Conservation (phyloP, 805 yeast genomes). For the Starmerella cellae region DNA sequence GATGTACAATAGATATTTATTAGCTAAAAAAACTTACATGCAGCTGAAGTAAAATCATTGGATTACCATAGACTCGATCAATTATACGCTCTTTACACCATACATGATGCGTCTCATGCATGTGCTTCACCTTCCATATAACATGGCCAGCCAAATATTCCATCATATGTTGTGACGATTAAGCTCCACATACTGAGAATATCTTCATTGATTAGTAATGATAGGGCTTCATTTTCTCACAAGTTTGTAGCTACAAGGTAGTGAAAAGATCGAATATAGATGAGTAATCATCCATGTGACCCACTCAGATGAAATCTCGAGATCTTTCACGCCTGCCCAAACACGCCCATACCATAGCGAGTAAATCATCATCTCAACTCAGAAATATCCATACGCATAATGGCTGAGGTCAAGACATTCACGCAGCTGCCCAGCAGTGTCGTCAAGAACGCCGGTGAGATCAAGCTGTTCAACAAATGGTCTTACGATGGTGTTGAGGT, state of each 20-base stretch:
- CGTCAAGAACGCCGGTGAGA: conserved; percentile 88
- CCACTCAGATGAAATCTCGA: conserved; percentile 7
- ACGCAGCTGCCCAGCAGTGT: conserved; percentile 95
- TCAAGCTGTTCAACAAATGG: conserved; percentile 99
- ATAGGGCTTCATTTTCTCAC: neutral
- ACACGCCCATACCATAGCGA: neutral
- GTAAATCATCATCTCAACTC: neutral
- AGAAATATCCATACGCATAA: conserved; percentile 1
- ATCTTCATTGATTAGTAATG: neutral
- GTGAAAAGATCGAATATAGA: too few species aligned
- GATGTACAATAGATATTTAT: neutral
- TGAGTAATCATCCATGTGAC: conserved; percentile 10
- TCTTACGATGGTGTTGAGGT: conserved; percentile 94
- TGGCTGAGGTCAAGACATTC: conserved; percentile 67
- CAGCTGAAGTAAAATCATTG: too few species aligned
- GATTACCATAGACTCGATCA: too few species aligned
- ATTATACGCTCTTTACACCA: too few species aligned
- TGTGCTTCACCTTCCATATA: too few species aligned
- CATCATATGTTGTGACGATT: too few species aligned
- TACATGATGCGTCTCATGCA: too few species aligned
- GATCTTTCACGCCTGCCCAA: conserved; percentile 2
- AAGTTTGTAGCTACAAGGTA: too few species aligned
- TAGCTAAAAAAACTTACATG: too few species aligned
- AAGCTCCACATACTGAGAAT: too few species aligned
- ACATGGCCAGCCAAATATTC: too few species aligned